A percentile compares a stretch with the other conserved stretches of the same genome.
phyloP scores from a whole-genome alignment of 768 basidiomycete genomes.

The Cytidiella melzeri region DNA sequence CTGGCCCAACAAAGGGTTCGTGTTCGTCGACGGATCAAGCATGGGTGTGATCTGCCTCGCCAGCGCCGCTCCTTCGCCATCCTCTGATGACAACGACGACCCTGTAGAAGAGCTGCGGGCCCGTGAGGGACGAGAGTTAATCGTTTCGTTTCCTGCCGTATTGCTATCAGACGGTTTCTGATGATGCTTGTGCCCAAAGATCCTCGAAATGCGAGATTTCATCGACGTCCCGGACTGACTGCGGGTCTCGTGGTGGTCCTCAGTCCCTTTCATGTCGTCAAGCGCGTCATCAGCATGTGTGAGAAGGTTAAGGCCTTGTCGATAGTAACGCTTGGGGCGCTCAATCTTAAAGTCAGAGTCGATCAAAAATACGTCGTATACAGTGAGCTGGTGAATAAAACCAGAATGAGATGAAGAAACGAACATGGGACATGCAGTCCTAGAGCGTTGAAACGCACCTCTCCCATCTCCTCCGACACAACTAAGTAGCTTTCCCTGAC shows the following conservation, averaged over 20 bases:
- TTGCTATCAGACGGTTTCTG: not conserved
- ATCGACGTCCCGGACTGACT: constrained; percentile 6
- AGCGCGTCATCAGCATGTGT: constrained; percentile 27
- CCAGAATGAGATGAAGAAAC: too few relatives aligned
- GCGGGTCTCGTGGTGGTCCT: constrained; percentile 9
- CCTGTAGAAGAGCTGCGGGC: constrained; percentile 6
- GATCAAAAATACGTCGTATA: constrained; percentile 92
- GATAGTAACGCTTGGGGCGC: constrained; percentile 84
- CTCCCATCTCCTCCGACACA: constrained; percentile 78
- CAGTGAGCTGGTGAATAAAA: too few relatives aligned
- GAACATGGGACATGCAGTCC: not conserved
- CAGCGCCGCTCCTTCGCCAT: constrained; percentile 9
- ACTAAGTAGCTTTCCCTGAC: constrained; percentile 91
- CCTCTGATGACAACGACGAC: constrained; percentile 20
- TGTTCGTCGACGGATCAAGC: constrained; percentile 77
- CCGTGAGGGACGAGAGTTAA: not conserved
- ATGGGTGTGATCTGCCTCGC: constrained; percentile 45
- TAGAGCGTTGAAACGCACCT: constrained; percentile 39
- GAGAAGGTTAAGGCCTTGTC: constrained; percentile 73
- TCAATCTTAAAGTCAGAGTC: constrained; percentile 87
- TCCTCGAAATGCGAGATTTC: constrained; percentile 6
- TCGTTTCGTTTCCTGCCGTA: constrained; percentile 2
- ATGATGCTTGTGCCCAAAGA: constrained; percentile 4
- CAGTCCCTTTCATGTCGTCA: constrained; percentile 17
- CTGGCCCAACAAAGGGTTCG: constrained; percentile 41